Percentiles rank a stretch among this genome's conserved stretches.
Conservation (phyloP, 2,329 filamentous ascomycete genomes). For the Trichoderma sp. region DNA sequence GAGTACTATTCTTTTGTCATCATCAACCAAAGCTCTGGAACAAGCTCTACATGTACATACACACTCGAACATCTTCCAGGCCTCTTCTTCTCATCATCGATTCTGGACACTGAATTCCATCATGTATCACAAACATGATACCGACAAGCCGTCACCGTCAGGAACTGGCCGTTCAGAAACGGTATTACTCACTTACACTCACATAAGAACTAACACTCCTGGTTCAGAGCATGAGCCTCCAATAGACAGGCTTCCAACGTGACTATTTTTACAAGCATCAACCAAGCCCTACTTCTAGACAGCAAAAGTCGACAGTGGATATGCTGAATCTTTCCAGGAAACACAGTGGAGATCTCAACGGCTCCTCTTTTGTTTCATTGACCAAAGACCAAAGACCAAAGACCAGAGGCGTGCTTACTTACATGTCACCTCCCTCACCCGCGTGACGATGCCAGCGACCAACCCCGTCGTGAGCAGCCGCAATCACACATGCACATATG, state of each 20-base stretch:
- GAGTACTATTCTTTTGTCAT: neutral
- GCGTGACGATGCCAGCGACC: neutral
- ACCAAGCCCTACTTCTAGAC: neutral
- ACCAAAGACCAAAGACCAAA: too few species aligned
- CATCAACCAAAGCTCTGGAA: neutral
- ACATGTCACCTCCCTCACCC: neutral
- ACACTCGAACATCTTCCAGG: neutral
- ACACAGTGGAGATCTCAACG: neutral
- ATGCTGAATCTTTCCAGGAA: neutral
- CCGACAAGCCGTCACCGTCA: neutral
- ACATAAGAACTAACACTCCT: neutral
- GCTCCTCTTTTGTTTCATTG: neutral
- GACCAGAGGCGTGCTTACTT: neutral
- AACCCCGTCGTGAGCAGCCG: neutral
- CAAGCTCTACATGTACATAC: neutral
- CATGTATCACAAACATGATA: neutral
- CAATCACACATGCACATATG: neutral
- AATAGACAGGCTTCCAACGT: neutral
- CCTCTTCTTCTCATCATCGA: neutral
- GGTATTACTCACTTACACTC: neutral
- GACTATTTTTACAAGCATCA: neutral
- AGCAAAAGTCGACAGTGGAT: neutral
- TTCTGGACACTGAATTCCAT: neutral
- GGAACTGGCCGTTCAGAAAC: neutral
- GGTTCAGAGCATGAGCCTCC: neutral